These are phyloP conservation scores for Aspergillus awamori DNA, from an alignment of 2,329 filamentous ascomycete species.

Conservation along the genomic window DNA sequence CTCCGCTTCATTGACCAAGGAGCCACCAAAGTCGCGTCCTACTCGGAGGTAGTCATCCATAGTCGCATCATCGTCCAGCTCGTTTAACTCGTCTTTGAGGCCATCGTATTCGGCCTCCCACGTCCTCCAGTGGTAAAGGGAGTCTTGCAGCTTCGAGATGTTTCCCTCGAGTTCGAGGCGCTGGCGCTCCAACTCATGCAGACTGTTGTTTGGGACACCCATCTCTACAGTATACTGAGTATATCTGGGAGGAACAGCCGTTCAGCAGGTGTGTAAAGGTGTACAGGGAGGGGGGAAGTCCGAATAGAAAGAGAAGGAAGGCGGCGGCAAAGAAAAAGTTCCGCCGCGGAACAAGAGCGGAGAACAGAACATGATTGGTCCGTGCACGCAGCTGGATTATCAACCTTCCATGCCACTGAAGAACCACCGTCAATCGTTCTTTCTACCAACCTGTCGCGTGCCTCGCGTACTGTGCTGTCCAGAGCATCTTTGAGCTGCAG, in stretches of 20 bases:
- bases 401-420: constrained; percentile 13
- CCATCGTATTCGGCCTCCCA: constrained; percentile 92
- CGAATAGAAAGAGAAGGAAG: constrained; percentile 13
- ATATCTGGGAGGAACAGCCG: constrained; percentile 7
- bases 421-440: constrained; percentile 9
- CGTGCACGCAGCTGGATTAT: constrained; percentile 24
- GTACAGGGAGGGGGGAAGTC: background rate
- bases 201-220: constrained; percentile 51
- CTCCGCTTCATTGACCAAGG: constrained; percentile 53
- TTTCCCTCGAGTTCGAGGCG: constrained; percentile 74
- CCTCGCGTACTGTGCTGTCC: background rate
- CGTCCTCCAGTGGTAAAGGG: constrained; percentile 83
- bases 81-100: constrained; percentile 77
- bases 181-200: constrained; percentile 74
- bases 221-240: constrained; percentile 23
- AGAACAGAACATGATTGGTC: constrained; percentile 28
- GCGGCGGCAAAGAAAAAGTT: constrained; percentile 24
- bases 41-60: constrained; percentile 58
- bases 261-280: background rate
- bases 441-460: constrained; percentile 1
- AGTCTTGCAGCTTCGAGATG: constrained; percentile 71
- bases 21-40: constrained; percentile 49
- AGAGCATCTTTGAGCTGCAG: background rate
- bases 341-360: constrained; percentile 20
- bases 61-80: constrained; percentile 53